Conservation (phyloP, 805 yeast genomes). For the Yarrowia osloensis region DNA sequence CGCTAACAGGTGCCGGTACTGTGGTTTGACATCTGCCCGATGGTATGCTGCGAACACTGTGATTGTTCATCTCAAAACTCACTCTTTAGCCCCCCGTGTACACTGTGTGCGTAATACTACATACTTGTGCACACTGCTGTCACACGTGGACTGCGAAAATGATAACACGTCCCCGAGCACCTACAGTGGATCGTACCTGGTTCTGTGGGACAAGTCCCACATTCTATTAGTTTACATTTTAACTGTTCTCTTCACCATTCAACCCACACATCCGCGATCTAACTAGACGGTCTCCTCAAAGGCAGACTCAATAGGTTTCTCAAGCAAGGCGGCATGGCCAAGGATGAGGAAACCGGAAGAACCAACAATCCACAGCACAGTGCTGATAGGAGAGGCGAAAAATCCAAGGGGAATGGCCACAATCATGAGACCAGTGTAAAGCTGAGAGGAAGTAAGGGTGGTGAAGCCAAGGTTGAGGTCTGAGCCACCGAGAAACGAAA, state of each 20-base stretch:
- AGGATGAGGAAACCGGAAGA: conserved; percentile 76
- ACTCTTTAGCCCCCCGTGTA: too few relatives aligned
- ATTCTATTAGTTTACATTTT: conserved; percentile 27
- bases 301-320: conserved; percentile 92
- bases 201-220: background rate
- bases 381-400: conserved; percentile 84
- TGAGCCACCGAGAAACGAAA: conserved; percentile 74
- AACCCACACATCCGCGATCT: background rate
- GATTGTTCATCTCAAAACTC: too few relatives aligned
- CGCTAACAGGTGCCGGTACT: too few relatives aligned
- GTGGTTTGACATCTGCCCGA: too few relatives aligned
- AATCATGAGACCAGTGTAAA: conserved; percentile 79
- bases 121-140: too few relatives aligned
- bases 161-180: too few relatives aligned
- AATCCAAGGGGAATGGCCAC: conserved; percentile 80
- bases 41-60: too few relatives aligned
- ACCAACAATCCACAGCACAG: conserved; percentile 89
- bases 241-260: conserved; percentile 1
- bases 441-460: conserved; percentile 69
- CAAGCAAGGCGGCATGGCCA: conserved; percentile 87
- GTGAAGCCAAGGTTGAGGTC: conserved; percentile 74
- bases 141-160: too few relatives aligned
- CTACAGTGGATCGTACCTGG: too few relatives aligned
- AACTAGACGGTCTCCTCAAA: conserved; percentile 62
- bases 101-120: too few relatives aligned